Conservation (phyloP, 495 filamentous ascomycete species). For the Penicillium coprophilum region DNA sequence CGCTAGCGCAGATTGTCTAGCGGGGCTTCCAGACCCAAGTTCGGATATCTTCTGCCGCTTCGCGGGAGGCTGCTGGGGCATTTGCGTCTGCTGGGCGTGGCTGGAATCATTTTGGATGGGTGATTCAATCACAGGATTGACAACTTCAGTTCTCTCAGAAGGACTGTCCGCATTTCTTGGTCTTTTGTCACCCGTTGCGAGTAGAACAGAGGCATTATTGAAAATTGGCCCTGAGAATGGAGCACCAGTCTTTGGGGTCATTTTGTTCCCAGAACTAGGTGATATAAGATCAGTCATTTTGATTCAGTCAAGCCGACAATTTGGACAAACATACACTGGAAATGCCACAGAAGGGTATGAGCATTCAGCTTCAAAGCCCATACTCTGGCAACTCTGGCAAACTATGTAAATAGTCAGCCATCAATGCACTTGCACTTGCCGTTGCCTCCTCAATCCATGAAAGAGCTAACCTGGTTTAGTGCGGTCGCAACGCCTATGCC, state of each 20-base stretch:
- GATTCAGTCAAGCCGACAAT: background rate
- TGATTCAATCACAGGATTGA: background rate
- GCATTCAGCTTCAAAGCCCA: background rate
- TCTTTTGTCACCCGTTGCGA: background rate
- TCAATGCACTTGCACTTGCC: background rate
- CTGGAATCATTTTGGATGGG: background rate
- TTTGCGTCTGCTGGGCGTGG: background rate
- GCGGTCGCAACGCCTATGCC: background rate
- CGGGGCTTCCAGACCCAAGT: background rate
- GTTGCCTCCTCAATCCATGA: too few relatives aligned
- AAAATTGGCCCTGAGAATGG: background rate
- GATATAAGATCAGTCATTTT: background rate
- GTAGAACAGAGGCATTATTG: background rate
- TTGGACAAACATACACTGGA: background rate
- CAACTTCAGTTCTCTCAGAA: background rate
- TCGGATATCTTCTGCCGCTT: background rate
- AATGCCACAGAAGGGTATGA: background rate
- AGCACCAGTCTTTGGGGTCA: background rate
- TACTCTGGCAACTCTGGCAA: background rate
- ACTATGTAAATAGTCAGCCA: background rate
- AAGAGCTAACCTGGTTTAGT: background rate
- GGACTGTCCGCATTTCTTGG: background rate
- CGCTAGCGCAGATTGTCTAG: background rate
- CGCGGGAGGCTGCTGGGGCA: background rate
- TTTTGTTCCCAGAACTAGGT: background rate